phyloP scores from a whole-genome alignment of 805 yeast genomes.

The Danielia reshetovae region DNA sequence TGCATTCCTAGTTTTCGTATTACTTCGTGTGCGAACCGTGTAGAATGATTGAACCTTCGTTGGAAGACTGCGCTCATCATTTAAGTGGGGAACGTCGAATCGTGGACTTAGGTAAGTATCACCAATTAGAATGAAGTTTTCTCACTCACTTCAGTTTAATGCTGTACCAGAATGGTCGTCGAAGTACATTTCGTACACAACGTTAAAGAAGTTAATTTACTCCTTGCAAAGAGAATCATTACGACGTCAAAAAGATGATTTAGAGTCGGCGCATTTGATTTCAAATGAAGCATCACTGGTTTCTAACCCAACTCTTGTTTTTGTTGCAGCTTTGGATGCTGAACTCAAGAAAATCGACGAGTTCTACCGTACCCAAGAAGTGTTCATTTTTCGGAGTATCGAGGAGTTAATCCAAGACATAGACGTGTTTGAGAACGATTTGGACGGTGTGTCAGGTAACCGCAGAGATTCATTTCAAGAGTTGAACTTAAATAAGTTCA shows the following conservation, averaged over 20 bases:
- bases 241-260: slow-evolving; percentile 22
- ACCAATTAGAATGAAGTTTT: slow-evolving; percentile 99
- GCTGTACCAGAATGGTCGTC: slow-evolving; percentile 99
- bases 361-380: slow-evolving; percentile 69
- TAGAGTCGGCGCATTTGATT: slow-evolving; percentile 27
- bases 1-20: no score
- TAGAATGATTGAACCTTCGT: no score
- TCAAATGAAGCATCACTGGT: slow-evolving; percentile 22
- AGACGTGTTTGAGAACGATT: slow-evolving; percentile 51
- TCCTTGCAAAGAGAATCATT: slow-evolving; percentile 66
- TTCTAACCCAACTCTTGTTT: slow-evolving; percentile 53
- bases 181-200: slow-evolving; percentile 84
- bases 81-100: no score
- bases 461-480: background rate
- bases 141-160: slow-evolving; percentile 91
- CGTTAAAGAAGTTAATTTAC: slow-evolving; percentile 80
- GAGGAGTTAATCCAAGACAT: slow-evolving; percentile 59
- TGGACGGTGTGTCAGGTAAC: slow-evolving; percentile 7
- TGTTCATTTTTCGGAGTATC: slow-evolving; percentile 48
- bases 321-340: slow-evolving; percentile 66
- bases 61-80: no score
- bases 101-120: no score
- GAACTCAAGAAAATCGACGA: slow-evolving; percentile 74
- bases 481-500: background rate
- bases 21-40: no score